Base-by-base conservation (phyloP, 352 stramenopile genomes). In the Aphanomyces invadans region DNA sequence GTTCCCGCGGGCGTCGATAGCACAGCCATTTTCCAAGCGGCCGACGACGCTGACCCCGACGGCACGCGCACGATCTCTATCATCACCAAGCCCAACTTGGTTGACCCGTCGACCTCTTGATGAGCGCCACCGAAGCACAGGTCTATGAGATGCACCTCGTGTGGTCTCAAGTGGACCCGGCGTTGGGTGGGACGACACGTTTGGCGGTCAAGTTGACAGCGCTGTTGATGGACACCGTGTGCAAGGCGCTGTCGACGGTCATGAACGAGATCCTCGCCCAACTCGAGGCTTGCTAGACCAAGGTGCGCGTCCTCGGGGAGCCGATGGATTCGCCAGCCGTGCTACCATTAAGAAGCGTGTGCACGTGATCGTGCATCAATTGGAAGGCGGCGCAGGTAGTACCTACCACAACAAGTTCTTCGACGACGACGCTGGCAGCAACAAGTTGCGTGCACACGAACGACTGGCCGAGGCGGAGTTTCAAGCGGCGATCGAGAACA, bases 1-100 rank as follows among this genome's bases (percentile, higher is more conserved):
- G 86, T 93, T 7, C 87, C 87, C 1, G 73, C 83, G 11, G 92
- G 91, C 65, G 81, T 91, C 15, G 87, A 94, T 62, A 94, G 88
- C 44, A 86, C 83, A 29, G 87, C 92, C 66, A 91, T 95, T 29
- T 59, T 95, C 54, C 74, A 86, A 44, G 77, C 78, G 7, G 82
- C 82, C 1, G 64, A 81, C 52, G 75, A 87, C 53, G 84, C 81
- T 11, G 87, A 96, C 69, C 73, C 80, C 3, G 66, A 74, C 9
- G 86, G 80, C 10, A 71, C 70, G 28, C 83, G 88, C 23, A 97
- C 86, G 0, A 93, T 95, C 65, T 83, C 83, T 1, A 86, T 97
- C 2, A 75, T 95, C 48, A 96, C 88, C 7, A 95, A 95, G 71
- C 74, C 90, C 49, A 87, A 96, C 76, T 73, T 95, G 44, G 87